Percentiles rank a stretch among this genome's conserved stretches.
These are phyloP conservation scores for Phytopythium sindhum DNA, from an alignment of 352 stramenopile species.

Conservation along the genomic window DNA sequence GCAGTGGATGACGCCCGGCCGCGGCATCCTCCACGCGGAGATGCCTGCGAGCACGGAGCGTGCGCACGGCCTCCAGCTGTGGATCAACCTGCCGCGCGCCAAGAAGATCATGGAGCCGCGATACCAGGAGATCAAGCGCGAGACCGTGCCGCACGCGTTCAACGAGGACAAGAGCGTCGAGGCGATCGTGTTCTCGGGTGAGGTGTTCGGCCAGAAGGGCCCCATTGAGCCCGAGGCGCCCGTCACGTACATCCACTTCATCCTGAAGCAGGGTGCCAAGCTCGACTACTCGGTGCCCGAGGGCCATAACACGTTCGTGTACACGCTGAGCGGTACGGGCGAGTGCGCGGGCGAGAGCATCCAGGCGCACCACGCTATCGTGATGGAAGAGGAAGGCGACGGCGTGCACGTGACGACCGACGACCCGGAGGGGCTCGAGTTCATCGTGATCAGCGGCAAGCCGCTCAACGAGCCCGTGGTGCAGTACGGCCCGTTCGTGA, in stretches of 20 bases:
- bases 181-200: slow-evolving; percentile 49
- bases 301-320: slow-evolving; percentile 41
- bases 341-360: slow-evolving; percentile 20
- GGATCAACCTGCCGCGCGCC: slow-evolving; percentile 40
- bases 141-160: slow-evolving; percentile 37
- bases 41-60: slow-evolving; percentile 33
- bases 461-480: slow-evolving; percentile 57
- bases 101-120: slow-evolving; percentile 38
- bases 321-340: slow-evolving; percentile 30
- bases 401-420: slow-evolving; percentile 33
- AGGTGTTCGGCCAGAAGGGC: slow-evolving; percentile 37
- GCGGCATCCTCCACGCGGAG: slow-evolving; percentile 51
- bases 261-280: slow-evolving; percentile 24
- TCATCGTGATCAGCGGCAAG: slow-evolving; percentile 51
- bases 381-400: slow-evolving; percentile 51
- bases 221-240: slow-evolving; percentile 41
- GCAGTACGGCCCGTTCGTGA: slow-evolving; percentile 76
- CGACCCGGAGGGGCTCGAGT: slow-evolving; percentile 32
- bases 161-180: slow-evolving; percentile 38
- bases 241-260: slow-evolving; percentile 54
- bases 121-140: slow-evolving; percentile 54
- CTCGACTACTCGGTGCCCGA: slow-evolving; percentile 39
- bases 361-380: slow-evolving; percentile 40
- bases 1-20: slow-evolving; percentile 52
- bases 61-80: slow-evolving; percentile 43